Conservation (phyloP, 2,329 filamentous ascomycete genomes). For the Aspergillus sclerotialis region DNA sequence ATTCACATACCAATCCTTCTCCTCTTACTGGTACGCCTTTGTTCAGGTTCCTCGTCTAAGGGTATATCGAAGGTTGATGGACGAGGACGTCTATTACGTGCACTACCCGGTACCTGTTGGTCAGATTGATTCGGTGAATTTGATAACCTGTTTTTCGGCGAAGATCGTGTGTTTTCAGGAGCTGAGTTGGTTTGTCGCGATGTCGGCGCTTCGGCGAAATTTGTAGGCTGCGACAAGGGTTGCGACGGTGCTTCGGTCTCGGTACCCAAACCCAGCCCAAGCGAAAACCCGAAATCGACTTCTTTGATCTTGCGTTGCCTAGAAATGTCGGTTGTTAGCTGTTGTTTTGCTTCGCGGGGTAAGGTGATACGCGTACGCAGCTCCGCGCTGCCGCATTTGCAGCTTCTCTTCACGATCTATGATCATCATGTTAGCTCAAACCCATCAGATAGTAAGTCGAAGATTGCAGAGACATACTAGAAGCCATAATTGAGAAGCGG, state of each 20-base stretch:
- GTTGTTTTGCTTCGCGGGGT: constrained; percentile 17
- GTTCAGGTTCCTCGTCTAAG: constrained; percentile 20
- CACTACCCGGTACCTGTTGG: constrained; percentile 22
- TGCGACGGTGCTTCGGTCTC: constrained; percentile 12
- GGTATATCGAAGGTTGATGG: constrained; percentile 32
- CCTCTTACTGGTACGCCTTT: constrained; percentile 23
- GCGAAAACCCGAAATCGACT: constrained; percentile 46
- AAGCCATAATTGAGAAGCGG: constrained; percentile 30
- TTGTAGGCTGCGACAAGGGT: constrained; percentile 20
- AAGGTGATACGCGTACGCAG: constrained; percentile 40
- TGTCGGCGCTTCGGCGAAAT: constrained; percentile 11
- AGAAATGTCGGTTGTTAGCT: constrained; percentile 18
- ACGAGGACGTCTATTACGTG: constrained; percentile 25
- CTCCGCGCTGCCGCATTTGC: constrained; percentile 52
- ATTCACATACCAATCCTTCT: constrained; percentile 26
- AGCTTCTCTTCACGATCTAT: constrained; percentile 48
- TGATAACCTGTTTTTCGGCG: constrained; percentile 11
- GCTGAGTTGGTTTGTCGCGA: constrained; percentile 12
- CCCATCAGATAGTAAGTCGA: constrained; percentile 1
- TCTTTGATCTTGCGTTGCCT: constrained; percentile 43
- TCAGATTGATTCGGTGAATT: constrained; percentile 7
- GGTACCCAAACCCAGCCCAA: constrained; percentile 27
- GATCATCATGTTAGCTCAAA: constrained; percentile 7
- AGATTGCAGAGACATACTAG: constrained; percentile 23
- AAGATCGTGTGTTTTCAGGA: constrained; percentile 6